These are phyloP conservation scores for Solanum aculeatissimum DNA, from an alignment of 305 asterid genomes.

Conservation along the genomic window DNA sequence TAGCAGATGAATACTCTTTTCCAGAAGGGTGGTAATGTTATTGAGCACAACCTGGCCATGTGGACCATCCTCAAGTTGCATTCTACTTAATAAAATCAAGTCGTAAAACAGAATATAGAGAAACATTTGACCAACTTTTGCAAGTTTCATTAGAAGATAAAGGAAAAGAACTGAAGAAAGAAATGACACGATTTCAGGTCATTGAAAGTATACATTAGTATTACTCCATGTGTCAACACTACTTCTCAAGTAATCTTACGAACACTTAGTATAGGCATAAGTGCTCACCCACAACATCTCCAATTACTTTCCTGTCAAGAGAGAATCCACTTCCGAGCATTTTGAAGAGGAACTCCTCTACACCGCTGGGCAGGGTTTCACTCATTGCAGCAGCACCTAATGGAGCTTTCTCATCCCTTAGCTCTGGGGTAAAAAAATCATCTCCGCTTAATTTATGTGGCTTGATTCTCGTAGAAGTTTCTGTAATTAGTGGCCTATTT, in stretches of 20 bases:
- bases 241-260: neutral
- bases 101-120: neutral
- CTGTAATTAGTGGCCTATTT: constrained; percentile 23
- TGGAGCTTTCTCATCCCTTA: constrained; percentile 47
- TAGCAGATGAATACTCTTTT: neutral
- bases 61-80: neutral
- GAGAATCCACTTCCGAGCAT: constrained; percentile 80
- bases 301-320: constrained; percentile 47
- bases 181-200: neutral
- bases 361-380: constrained; percentile 32
- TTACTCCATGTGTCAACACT: neutral
- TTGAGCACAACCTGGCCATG: neutral
- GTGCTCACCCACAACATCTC: constrained; percentile 58
- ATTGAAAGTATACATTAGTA: neutral
- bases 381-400: constrained; percentile 6
- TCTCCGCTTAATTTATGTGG: constrained; percentile 40
- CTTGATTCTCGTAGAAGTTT: constrained; percentile 25
- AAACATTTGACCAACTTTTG: neutral
- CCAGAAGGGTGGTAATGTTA: neutral
- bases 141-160: neutral
- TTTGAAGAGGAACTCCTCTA: constrained; percentile 47
- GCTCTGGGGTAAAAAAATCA: constrained; percentile 37
- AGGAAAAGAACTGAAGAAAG: neutral
- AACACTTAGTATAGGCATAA: neutral
- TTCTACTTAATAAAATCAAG: neutral